Evolutionary conservation across 2,329 filamentous ascomycete genomes (phyloP), one percentile per base, ranked within the genome.

Genomic region (Colletotrichum destructivum): DNA sequence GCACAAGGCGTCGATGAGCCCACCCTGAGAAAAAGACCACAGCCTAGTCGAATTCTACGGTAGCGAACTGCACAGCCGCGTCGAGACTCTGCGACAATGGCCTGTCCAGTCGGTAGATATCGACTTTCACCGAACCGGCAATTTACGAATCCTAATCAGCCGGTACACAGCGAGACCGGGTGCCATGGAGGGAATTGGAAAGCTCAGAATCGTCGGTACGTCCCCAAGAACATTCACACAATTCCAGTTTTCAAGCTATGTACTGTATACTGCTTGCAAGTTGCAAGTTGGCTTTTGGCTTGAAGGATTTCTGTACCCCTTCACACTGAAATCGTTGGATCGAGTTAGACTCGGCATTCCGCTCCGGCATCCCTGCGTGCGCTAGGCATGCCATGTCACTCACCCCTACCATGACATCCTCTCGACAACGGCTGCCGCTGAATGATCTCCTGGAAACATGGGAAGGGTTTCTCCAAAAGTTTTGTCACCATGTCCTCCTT

Each of bases 261-360:
- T 31, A 31, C 31, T 13, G 42, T 52, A n/a, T 46, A 31, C 65
- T 63, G 54, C 47, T 15, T 31, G n/a, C 15, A 59, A 9, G 15
- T 47, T 35, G 38, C 38, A 3, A 51, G 5, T 46, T 62, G 40
- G 23, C 47, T n/a, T 26, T 49, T 31, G 55, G 8, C 52, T 54
- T 46, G 61, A 18, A 65, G 66, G 66, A 69, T 52, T 54, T 31
- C 31, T 54, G 31, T 35, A 60, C 40, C 59, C 66, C n/a, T 49
- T 69, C 35, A 47, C 47, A 40, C 38, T 35, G 23, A 40, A 47
- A 63, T 51, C 47, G 47, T 56, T 64, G 35, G 31, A 70, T 72
- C 54, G 61, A 70, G 69, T 70, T 72, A 72, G 69, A 60, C 66
- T 72, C 69, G 69, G 69, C 69, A 72, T 70, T 72, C 46, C 66